Evolutionary conservation across 805 yeast genomes (phyloP), one percentile per base, ranked within the genome.

Genomic region (Torulaspora microellipsoides): DNA sequence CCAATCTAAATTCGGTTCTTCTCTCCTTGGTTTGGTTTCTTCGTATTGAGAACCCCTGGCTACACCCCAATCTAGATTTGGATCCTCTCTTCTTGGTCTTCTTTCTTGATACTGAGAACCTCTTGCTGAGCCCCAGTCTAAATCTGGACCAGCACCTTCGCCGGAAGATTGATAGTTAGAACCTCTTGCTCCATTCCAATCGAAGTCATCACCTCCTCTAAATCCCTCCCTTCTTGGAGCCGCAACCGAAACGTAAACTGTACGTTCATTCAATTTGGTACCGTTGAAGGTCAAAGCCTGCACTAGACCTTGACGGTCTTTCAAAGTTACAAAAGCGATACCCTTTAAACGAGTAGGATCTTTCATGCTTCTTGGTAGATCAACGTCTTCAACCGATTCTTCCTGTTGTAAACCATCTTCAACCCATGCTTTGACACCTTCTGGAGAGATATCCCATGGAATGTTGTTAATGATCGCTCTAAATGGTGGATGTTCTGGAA

Each of bases 401-500:
- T 70, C 68, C 51, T 79, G 71, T 46, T 65, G 60, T 45, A 77
- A 56, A 43, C 69, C 70, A 47, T 75, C 77, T 55, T 77, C 81
- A 45, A 85, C 75, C 72, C 83, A 84, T 20, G 75, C 76, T 40
- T 65, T 69, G 46, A 85, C 71, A 41, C 72, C 77, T 30, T 72
- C 79, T 65, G 91, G 97, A 36, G 72, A 66, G 35, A 78, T 76
- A 46, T 85, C 90, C 81, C 85, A 84, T 47, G 96, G 87, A 60
- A 93, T 77, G 69, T 90, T 89, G 62, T 79, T 78, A 53, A 91
- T 75, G 64, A 87, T 80, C n/a, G 96, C 97, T 58, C 85, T 83
- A 75, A 68, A 93, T 42, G 99, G 99, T 14, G 97, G 89, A 40
- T 70, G 75, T 56, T 88, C 91, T 36, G 99, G 99, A 48, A 93